phyloP scores from a whole-genome alignment of 257 asterid genomes.

The Nicotiana tabacum region DNA sequence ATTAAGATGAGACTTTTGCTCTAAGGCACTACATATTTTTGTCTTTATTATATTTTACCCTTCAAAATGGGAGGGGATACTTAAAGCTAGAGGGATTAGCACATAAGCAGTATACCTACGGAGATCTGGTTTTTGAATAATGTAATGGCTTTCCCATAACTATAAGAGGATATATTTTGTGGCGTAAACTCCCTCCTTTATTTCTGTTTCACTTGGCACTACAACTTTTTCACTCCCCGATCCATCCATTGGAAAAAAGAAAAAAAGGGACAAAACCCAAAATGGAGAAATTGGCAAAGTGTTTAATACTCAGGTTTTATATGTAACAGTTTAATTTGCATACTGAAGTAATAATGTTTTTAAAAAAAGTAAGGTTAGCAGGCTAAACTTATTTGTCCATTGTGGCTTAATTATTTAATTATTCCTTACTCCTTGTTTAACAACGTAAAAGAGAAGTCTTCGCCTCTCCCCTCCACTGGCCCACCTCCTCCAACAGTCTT shows the following conservation, averaged over 20 bases:
- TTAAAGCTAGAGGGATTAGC: not conserved
- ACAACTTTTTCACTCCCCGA: not conserved
- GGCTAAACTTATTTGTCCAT: no score
- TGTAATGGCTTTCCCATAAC: not conserved
- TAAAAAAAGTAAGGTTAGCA: no score
- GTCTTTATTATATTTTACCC: not conserved
- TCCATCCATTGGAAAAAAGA: no score
- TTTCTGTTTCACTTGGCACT: not conserved
- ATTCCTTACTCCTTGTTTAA: no score
- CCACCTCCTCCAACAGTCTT: no score
- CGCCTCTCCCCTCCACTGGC: no score
- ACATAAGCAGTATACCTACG: not conserved
- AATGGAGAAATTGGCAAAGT: no score
- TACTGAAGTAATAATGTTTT: no score
- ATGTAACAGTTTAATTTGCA: no score
- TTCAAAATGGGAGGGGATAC: not conserved
- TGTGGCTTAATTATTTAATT: no score
- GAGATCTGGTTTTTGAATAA: not conserved
- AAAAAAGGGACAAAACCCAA: not conserved
- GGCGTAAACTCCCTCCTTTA: not conserved
- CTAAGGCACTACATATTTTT: not conserved
- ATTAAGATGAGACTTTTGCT: not conserved
- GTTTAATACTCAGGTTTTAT: no score
- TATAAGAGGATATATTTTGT: not conserved
- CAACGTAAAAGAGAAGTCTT: no score